A percentile compares a stretch with the other conserved stretches of the same genome.
phyloP scores from a whole-genome alignment of 164 flowering plant genomes.

The Protea cynaroides region DNA sequence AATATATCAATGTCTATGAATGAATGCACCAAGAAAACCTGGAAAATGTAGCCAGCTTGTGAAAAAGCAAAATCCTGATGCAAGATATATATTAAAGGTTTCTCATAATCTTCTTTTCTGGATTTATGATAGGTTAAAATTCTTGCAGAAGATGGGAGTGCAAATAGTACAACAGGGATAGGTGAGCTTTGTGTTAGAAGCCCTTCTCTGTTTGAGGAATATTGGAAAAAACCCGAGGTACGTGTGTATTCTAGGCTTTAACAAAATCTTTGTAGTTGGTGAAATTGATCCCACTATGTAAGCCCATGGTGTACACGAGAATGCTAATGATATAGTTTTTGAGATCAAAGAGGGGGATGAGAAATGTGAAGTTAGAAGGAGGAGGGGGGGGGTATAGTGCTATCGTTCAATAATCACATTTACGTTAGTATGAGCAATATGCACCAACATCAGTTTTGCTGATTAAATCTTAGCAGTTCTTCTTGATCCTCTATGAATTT shows the following conservation, averaged over 20 bases:
- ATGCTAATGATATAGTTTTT: no score
- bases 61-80: not conserved
- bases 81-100: not conserved
- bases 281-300: no score
- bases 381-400: no score
- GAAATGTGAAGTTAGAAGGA: no score
- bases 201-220: conserved; percentile 87
- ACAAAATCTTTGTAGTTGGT: no score
- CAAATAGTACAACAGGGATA: conserved; percentile 33
- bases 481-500: not conserved
- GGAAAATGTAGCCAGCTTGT: not conserved
- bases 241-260: not conserved
- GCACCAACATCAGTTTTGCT: not conserved
- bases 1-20: no score
- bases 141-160: conserved; percentile 56
- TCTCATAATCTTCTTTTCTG: conserved; percentile 7
- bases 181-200: conserved; percentile 94
- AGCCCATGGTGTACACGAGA: no score
- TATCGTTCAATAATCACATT: no score
- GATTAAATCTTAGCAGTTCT: not conserved
- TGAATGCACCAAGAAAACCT: not conserved
- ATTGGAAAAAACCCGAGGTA: conserved; percentile 95
- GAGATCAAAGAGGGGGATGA: no score
- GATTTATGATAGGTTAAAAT: conserved; percentile 59
- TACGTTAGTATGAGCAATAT: not conserved